Evolutionary conservation across 2,329 filamentous ascomycete species (phyloP).

Genomic region (Dendryphion nanum): DNA sequence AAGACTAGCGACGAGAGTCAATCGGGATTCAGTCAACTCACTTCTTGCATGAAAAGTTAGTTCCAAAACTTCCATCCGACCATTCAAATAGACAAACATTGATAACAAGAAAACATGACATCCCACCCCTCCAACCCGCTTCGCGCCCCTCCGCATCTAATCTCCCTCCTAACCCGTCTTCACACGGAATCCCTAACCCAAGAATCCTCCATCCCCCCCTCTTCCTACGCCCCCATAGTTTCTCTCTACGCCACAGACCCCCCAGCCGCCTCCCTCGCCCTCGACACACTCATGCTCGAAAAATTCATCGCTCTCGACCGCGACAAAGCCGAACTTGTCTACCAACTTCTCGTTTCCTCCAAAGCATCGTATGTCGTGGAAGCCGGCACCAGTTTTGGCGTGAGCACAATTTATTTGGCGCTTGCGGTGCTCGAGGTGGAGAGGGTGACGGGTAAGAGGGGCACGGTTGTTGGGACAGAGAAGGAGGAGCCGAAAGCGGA

Average conservation of each 20-base stretch:
- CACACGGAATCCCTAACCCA: constrained; percentile 3
- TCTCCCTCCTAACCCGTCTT: constrained; percentile 2
- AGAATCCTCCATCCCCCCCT: constrained; percentile 1
- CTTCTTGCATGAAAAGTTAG: too few relatives aligned
- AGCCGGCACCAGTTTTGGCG: constrained; percentile 58
- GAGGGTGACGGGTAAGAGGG: constrained; percentile 24
- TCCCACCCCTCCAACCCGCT: too few relatives aligned
- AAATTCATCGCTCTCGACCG: constrained; percentile 60
- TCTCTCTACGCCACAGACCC: constrained; percentile 2
- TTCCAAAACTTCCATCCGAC: too few relatives aligned
- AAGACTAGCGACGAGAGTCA: too few relatives aligned
- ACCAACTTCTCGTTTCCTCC: constrained; percentile 44
- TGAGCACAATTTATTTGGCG: constrained; percentile 63
- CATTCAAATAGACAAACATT: too few relatives aligned
- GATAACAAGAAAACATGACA: too few relatives aligned
- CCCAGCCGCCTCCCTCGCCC: not conserved
- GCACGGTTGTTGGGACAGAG: constrained; percentile 60
- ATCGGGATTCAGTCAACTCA: too few relatives aligned
- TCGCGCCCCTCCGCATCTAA: constrained; percentile 3
- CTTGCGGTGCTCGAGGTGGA: constrained; percentile 55
- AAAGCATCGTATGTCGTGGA: not conserved
- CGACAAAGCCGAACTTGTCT: constrained; percentile 59
- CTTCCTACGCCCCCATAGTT: not conserved
- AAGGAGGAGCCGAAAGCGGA: constrained; percentile 56
- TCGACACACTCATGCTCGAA: constrained; percentile 32